phyloP scores from a whole-genome alignment of 1,284 basidiomycete genomes.

The Heterobasidion parviporum region DNA sequence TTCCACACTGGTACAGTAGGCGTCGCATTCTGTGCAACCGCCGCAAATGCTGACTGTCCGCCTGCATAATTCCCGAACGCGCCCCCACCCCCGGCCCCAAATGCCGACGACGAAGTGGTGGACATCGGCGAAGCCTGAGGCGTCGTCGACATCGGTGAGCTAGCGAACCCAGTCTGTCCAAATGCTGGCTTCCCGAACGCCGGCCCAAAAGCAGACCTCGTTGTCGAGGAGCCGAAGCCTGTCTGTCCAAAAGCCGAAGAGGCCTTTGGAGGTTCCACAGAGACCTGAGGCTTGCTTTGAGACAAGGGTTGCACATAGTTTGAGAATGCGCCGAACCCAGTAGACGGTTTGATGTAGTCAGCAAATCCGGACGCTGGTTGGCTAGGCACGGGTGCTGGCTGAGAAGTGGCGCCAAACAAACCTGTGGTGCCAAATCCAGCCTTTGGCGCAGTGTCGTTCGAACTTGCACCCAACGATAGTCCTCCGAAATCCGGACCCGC shows the following conservation, averaged over 20 bases:
- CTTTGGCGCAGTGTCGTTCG: background rate
- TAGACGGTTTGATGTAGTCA: background rate
- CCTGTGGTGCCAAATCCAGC: slow-evolving; percentile 11
- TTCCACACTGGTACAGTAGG: slow-evolving; percentile 18
- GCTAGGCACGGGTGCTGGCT: slow-evolving; percentile 11
- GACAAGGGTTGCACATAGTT: slow-evolving; percentile 10
- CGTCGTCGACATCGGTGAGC: slow-evolving; percentile 11
- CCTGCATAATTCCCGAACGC: slow-evolving; percentile 22
- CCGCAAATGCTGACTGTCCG: slow-evolving; percentile 21
- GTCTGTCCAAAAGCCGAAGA: slow-evolving; percentile 16
- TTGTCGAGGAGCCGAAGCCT: slow-evolving; percentile 18
- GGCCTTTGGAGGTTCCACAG: slow-evolving; percentile 14
- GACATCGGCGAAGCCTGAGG: slow-evolving; percentile 7
- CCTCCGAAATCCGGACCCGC: background rate
- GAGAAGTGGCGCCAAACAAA: slow-evolving; percentile 14
- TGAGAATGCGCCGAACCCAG: slow-evolving; percentile 35
- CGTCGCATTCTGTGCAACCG: slow-evolving; percentile 8
- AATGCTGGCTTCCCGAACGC: slow-evolving; percentile 21
- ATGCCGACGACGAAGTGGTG: slow-evolving; percentile 6
- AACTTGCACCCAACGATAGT: slow-evolving; percentile 1
- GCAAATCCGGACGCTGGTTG: background rate
- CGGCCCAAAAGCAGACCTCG: slow-evolving; percentile 15
- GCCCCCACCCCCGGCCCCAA: slow-evolving; percentile 12
- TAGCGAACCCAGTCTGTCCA: slow-evolving; percentile 22
- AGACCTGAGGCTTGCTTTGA: slow-evolving; percentile 5